Evolutionary conservation across 257 asterid genomes (phyloP), one percentile per base, ranked within the genome.

Genomic region (Anisodus acutangulus): DNA sequence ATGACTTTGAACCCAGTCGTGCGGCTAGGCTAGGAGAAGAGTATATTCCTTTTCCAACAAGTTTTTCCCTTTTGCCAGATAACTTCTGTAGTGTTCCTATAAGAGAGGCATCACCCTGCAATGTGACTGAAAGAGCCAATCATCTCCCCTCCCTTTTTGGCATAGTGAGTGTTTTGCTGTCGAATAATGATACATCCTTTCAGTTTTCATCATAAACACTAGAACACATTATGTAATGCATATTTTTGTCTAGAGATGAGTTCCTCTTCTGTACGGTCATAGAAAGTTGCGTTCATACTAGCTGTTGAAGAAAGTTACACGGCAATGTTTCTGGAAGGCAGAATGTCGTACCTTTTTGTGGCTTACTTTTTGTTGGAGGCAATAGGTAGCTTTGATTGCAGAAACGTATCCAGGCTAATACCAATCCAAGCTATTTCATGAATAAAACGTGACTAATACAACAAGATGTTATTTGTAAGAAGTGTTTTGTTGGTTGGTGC

Each of bases 1-100:
- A 54, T 79, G 67, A 57, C 26, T 74, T 64, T 64, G 57, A 6
- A 51, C 4, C 37, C 81, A n/a, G 39, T 43, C 64, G 17, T 54
- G 47, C 39, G 5, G 51, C 1, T 43, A 67, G 82, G 72, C 79
- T 6, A 64, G 80, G 64, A 45, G 37, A 35, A 37, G 55, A 78
- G 82, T 26, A 54, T 66, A 78, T 78, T 53, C 82, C 82, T 78
- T 47, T 78, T 78, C 49, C 82, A 53, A 54, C 82, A 45, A 68
- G 68, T 55, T 67, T 67, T 35, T 67, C 39, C 49, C 37, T 45
- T 37, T 55, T n/a, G 58, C 70, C 41, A 37, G 86, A 57, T 4
- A 26, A 53, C 62, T 53, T 76, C 7, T 15, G 31, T 16, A 13
- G 49, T 31, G 62, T 31, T 53, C 13, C 13, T 15, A 13, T 76